Percentiles rank a stretch among this genome's conserved stretches.
These are phyloP conservation scores for Mortierella sp. DNA, from an alignment of 371 early-diverging fungal species.

Conservation along the genomic window DNA sequence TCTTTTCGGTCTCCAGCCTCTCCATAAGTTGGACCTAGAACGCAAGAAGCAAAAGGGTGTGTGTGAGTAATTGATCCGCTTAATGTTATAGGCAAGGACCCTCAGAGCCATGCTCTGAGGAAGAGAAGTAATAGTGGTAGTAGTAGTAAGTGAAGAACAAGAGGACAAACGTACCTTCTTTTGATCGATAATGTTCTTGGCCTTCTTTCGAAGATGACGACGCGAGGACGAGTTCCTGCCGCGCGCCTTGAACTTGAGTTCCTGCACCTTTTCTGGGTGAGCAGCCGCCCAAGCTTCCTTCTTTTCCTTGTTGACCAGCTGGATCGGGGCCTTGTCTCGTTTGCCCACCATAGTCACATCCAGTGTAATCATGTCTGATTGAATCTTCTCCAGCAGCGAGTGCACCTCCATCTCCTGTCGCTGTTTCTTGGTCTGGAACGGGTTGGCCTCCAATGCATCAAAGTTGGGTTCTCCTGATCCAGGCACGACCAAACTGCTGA, in stretches of 20 bases:
- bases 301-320: constrained; percentile 65
- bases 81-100: no score
- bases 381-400: constrained; percentile 89
- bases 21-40: constrained; percentile 56
- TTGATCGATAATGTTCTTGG: constrained; percentile 83
- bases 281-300: constrained; percentile 57
- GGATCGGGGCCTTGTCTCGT: constrained; percentile 65
- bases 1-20: constrained; percentile 60
- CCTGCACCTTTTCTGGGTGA: constrained; percentile 58
- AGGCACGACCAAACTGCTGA: constrained; percentile 91
- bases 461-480: constrained; percentile 97
- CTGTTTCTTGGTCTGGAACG: constrained; percentile 93
- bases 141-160: no score
- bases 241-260: constrained; percentile 73
- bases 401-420: constrained; percentile 95
- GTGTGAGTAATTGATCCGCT: no score
- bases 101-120: no score
- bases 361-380: constrained; percentile 71
- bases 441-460: constrained; percentile 95
- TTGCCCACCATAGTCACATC: constrained; percentile 83
- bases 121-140: no score
- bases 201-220: constrained; percentile 80
- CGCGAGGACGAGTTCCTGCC: constrained; percentile 84
- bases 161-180: constrained; percentile 59
- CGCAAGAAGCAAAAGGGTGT: constrained; percentile 14